Evolutionary conservation across 2,329 filamentous ascomycete species (phyloP), one percentile per base, ranked within the genome.

Genomic region (Septoria petroselini): DNA sequence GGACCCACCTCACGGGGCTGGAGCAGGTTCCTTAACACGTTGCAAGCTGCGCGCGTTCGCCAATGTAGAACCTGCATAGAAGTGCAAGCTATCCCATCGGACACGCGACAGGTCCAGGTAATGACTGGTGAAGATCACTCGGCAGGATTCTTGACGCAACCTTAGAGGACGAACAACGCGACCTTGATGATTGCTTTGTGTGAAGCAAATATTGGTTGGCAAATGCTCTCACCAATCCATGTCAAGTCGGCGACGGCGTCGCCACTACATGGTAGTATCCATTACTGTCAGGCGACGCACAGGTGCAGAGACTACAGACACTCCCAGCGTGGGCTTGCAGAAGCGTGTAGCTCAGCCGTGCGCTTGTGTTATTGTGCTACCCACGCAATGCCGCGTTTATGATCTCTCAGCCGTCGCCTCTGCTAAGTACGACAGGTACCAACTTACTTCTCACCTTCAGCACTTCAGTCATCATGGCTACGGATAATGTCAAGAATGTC

Each of bases 401-500:
- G 33, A 43, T 17, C 15, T 34, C 27, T 33, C 41, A 21, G 15
- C 41, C 30, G 19, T 44, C 25, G 19, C 41, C 37, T 25, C 3
- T n/a, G 15, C 8, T 7, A 30, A 25, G 12, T 11, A 18, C 34
- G 18, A 37, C 34, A 37, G n/a, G n/a, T n/a, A n/a, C n/a, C n/a
- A 18, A 15, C 4, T 37, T 37, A 17, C 31, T 23, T 25, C 39
- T 12, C 23, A 27, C 18, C 23, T 21, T 30, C 11, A 9, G 5
- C 2, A 18, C 9, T 15, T 38, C 34, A 1, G 14, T 15, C 2
- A 46, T 9, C 14, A 46, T 46, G 43, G 33, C 43, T 18, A 38
- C 43, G 8, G 43, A 19, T 5, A 53, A 54, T 39, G 17, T 42
- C 6, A 43, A 40, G 27, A 84, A 84, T 59, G 75, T 82, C 8